Conservation (phyloP, 345 rosid genomes). For the Kernera saxatilis region DNA sequence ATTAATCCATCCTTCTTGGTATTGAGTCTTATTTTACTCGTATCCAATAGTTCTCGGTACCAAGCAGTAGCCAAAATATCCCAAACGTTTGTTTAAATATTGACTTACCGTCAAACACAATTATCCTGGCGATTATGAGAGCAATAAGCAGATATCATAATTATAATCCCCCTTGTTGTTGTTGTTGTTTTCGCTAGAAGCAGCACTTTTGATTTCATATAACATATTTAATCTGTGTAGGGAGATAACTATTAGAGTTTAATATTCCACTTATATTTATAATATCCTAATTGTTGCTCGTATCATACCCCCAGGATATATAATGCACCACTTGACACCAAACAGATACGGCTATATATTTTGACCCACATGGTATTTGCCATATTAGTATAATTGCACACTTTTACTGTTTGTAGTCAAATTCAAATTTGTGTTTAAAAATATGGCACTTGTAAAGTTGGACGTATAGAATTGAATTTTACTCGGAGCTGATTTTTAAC, state of each 20-base stretch:
- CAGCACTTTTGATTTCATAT: background rate
- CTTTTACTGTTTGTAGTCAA: slow-evolving; percentile 25
- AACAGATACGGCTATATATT: background rate
- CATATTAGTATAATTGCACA: background rate
- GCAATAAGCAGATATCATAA: background rate
- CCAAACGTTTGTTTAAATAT: background rate
- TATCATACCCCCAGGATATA: background rate
- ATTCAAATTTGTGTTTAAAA: background rate
- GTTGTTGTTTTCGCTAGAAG: background rate
- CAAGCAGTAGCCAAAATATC: background rate
- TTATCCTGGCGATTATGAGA: slow-evolving; percentile 5
- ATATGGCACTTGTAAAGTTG: background rate
- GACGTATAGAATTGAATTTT: background rate
- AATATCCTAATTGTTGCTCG: background rate
- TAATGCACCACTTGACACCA: slow-evolving; percentile 14
- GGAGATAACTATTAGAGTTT: background rate
- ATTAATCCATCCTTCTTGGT: background rate
- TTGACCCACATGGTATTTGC: background rate
- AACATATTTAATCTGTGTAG: background rate
- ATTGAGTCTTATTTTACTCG: background rate
- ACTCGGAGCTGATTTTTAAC: background rate
- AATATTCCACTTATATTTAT: background rate
- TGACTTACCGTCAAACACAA: slow-evolving; percentile 4
- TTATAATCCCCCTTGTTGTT: background rate
- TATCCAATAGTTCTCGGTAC: background rate